These are phyloP conservation scores for Lathyrus sativus DNA, from an alignment of 306 rosid species.

Conservation along the genomic window DNA sequence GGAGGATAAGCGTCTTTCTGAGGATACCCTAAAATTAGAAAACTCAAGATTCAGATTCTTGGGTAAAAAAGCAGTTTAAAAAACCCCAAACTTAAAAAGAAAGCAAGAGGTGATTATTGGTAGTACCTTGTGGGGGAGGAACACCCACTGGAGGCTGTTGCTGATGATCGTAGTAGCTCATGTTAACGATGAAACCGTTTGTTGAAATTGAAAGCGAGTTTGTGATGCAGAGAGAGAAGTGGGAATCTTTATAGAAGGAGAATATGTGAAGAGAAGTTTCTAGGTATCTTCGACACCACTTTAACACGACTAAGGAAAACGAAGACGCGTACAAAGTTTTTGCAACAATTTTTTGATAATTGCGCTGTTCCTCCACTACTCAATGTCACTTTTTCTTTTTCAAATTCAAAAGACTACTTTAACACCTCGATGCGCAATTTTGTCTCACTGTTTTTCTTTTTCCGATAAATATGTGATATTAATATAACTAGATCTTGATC, in stretches of 20 bases:
- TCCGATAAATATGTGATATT: too few relatives aligned
- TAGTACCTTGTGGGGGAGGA: constrained; percentile 66
- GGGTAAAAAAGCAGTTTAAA: background rate
- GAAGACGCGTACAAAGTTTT: constrained; percentile 24
- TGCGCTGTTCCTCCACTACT: constrained; percentile 19
- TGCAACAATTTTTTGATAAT: background rate
- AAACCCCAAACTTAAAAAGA: background rate
- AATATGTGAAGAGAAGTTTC: constrained; percentile 15
- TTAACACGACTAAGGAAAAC: constrained; percentile 31
- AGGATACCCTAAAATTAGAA: constrained; percentile 46
- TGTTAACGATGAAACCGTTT: background rate
- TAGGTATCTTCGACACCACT: background rate
- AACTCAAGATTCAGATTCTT: background rate
- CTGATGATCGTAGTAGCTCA: constrained; percentile 56
- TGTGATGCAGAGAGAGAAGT: background rate
- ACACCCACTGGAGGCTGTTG: constrained; percentile 61
- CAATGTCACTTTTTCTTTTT: background rate
- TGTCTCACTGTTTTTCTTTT: too few relatives aligned
- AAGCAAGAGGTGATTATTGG: background rate
- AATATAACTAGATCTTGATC: too few relatives aligned
- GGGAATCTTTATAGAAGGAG: background rate
- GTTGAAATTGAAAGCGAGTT: background rate
- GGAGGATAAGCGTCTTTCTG: constrained; percentile 59
- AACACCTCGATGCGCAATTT: background rate
- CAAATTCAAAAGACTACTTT: background rate